phyloP scores from a whole-genome alignment of 2,329 filamentous ascomycete genomes.

The Cylindrodendrum hubeiense region DNA sequence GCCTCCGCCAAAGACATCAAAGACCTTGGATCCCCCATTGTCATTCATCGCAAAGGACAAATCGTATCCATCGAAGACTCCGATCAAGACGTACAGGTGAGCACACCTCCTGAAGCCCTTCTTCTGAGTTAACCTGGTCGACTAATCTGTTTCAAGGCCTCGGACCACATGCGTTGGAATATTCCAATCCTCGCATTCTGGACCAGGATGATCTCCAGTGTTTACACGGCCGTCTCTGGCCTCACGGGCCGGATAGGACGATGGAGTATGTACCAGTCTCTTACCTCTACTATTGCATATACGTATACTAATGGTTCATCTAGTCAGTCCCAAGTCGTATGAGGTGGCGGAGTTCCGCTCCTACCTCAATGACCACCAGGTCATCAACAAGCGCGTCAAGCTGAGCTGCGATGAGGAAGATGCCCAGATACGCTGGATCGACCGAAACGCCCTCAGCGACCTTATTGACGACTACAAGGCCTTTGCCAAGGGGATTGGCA shows the following conservation, averaged over 20 bases:
- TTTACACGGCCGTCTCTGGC: constrained; percentile 43
- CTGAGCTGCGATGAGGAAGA: constrained; percentile 32
- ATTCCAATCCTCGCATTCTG: constrained; percentile 35
- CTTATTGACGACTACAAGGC: constrained; percentile 41
- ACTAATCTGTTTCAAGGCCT: constrained; percentile 20
- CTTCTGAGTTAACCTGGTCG: neutral
- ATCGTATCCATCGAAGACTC: constrained; percentile 18
- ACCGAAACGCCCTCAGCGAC: constrained; percentile 35
- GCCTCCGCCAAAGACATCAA: constrained; percentile 37
- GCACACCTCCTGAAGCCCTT: neutral
- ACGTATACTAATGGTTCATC: constrained; percentile 5
- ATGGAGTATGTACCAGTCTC: constrained; percentile 34
- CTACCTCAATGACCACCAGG: constrained; percentile 35
- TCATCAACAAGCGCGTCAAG: constrained; percentile 45
- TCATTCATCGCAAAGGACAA: constrained; percentile 35
- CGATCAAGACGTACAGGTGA: constrained; percentile 32
- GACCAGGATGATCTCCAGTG: constrained; percentile 46
- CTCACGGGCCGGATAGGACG: constrained; percentile 42
- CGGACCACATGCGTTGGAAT: constrained; percentile 40
- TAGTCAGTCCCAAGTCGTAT: constrained; percentile 42
- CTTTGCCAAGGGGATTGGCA: constrained; percentile 38
- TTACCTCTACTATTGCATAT: constrained; percentile 1
- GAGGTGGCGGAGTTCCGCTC: constrained; percentile 42
- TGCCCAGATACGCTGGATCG: constrained; percentile 42
- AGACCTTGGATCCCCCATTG: constrained; percentile 22